Evolutionary conservation across 2,329 filamentous ascomycete species (phyloP).

Genomic region (Alternaria consortialis): DNA sequence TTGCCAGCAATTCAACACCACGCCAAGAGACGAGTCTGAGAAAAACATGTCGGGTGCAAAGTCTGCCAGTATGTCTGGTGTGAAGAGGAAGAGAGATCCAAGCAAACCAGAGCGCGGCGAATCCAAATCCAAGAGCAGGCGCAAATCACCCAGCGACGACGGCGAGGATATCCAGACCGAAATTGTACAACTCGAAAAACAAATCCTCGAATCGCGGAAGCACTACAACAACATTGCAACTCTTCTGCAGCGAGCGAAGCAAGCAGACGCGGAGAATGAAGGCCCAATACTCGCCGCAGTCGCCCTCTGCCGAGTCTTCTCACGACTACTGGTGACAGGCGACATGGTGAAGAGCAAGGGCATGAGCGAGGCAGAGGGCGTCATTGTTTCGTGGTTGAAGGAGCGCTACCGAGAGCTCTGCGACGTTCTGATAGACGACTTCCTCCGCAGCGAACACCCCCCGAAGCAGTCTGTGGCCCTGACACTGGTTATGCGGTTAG

Average conservation of each 20-base stretch:
- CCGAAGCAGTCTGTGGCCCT: constrained; percentile 74
- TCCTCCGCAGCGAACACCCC: constrained; percentile 69
- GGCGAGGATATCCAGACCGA: constrained; percentile 65
- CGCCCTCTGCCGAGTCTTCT: constrained; percentile 85
- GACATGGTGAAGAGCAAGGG: constrained; percentile 71
- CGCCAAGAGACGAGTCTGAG: not conserved
- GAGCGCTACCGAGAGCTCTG: constrained; percentile 78
- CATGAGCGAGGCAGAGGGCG: constrained; percentile 74
- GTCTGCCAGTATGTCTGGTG: constrained; percentile 38
- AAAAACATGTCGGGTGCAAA: constrained; percentile 49
- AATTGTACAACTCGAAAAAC: constrained; percentile 78
- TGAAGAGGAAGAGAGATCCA: constrained; percentile 56
- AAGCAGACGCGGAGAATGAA: constrained; percentile 62
- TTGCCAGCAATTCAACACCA: constrained; percentile 6
- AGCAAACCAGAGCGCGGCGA: constrained; percentile 48
- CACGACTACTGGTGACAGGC: constrained; percentile 79
- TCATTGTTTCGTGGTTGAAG: constrained; percentile 81
- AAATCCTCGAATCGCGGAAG: constrained; percentile 84
- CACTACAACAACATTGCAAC: constrained; percentile 90
- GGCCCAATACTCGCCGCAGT: constrained; percentile 75
- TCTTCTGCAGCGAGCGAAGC: constrained; percentile 66
- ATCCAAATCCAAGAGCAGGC: constrained; percentile 50
- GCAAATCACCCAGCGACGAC: constrained; percentile 42
- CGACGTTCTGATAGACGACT: constrained; percentile 62
- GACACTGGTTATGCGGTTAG: constrained; percentile 80